Base-by-base conservation (phyloP, 106 monocot genomes). In the Alisma plantagoaquatica region DNA sequence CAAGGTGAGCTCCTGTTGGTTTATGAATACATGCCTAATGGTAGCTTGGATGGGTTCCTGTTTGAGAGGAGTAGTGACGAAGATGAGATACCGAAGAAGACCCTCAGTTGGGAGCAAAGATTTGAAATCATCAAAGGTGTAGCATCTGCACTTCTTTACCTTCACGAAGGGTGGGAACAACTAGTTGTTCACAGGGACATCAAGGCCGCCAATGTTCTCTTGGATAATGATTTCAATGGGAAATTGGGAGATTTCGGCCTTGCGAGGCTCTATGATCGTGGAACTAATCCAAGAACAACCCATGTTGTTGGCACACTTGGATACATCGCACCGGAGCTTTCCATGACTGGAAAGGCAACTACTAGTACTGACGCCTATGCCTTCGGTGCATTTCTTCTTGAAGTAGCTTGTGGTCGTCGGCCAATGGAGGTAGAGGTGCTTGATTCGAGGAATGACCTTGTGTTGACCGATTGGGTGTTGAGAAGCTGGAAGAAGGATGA, bases 201-300 rank as follows among this genome's bases (percentile, higher is more conserved):
- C 10, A 69, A 61, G 6, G 60, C 60, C 24, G 46, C 60, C 69
- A 69, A 69, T 45, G 43, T 50, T 14, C 53, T 71, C 21, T 29
- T 71, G 6, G 63, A 71, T 26, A 44, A 29, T 2, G 49, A 71
- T 14, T 18, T 70, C 43, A 71, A 56, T 35, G 63, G 56, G 12
- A 63, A 56, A 22, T 28, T 63, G 11, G 60, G 63, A 14, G 70
- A 71, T 17, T 71, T 71, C 15, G 69, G 61, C 1, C 61, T 70
- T 19, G 69, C 61, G 2, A 31, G 46, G 22, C 61, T 41, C 26
- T 49, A 57, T 10, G 41, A 57, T 21, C 31, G 22, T 24, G 32
- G 46, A 24, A 14, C 25, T 49, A 2, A 57, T 27, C 24, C 56
- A 32, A 22, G 46, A 1, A 64, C 64, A 10, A 64, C 64, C 5